Conservation (phyloP, 192 early-diverging fungal genomes). For the Spizellomyces punctatus region DNA sequence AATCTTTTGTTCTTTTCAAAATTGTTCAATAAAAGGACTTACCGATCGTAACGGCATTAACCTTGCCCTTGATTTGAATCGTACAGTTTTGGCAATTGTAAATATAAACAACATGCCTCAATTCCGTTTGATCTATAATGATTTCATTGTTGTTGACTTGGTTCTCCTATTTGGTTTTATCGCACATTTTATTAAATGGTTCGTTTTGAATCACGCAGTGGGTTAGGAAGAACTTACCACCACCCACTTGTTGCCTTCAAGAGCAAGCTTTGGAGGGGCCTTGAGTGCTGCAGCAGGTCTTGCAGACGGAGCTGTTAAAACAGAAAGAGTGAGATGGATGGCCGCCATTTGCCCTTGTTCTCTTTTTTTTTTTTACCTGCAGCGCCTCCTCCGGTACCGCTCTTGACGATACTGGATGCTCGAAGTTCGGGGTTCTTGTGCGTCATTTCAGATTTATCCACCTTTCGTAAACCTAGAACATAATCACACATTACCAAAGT, state of each 20-base stretch:
- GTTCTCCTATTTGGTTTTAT: constrained; percentile 65
- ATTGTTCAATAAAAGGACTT: too few species aligned
- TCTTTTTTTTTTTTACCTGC: not conserved
- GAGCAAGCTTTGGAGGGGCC: constrained; percentile 74
- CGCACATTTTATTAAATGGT: too few species aligned
- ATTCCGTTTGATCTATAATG: constrained; percentile 77
- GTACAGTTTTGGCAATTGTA: constrained; percentile 92
- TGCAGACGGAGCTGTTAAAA: constrained; percentile 13
- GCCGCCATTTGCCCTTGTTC: too few species aligned
- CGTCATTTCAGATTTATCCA: constrained; percentile 95
- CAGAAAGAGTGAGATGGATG: too few species aligned
- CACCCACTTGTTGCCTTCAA: constrained; percentile 93
- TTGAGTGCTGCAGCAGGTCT: constrained; percentile 38
- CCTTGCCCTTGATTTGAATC: constrained; percentile 88
- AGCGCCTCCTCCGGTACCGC: constrained; percentile 28
- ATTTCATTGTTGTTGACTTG: constrained; percentile 72
- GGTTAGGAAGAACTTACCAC: constrained; percentile 41
- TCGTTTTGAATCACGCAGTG: too few species aligned
- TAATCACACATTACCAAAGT: not conserved
- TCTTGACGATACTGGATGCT: constrained; percentile 60
- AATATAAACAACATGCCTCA: constrained; percentile 91
- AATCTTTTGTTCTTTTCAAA: not conserved
- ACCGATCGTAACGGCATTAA: constrained; percentile 88
- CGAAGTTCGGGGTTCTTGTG: constrained; percentile 97
- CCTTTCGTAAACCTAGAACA: constrained; percentile 77